Percentiles rank a stretch among this genome's conserved stretches.
phyloP scores from a whole-genome alignment of 495 filamentous ascomycete species.

The Bacidia gigantensis region DNA sequence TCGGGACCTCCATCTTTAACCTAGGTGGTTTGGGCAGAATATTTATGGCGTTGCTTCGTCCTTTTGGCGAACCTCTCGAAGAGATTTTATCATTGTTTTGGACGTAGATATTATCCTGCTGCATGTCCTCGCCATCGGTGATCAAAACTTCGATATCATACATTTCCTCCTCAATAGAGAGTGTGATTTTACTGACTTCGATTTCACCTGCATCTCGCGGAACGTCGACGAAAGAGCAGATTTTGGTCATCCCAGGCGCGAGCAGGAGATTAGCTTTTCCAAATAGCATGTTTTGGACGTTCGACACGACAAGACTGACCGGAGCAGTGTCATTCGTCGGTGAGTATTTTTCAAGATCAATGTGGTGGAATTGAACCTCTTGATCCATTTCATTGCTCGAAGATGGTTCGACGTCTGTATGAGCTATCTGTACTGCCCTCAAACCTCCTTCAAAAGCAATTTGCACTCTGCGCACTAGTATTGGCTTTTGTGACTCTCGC shows the following conservation, averaged over 20 bases:
- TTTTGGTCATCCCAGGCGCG: conserved; percentile 49
- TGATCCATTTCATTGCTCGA: conserved; percentile 6
- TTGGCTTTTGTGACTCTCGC: conserved; percentile 43
- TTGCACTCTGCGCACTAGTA: conserved; percentile 50
- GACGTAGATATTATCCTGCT: conserved; percentile 41
- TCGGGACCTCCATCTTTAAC: conserved; percentile 54
- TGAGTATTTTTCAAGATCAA: neutral
- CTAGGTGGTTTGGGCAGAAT: conserved; percentile 87
- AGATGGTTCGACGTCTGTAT: conserved; percentile 23
- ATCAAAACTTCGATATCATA: conserved; percentile 58
- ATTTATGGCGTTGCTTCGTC: conserved; percentile 32
- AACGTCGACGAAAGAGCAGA: conserved; percentile 56
- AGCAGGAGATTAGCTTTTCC: conserved; percentile 56
- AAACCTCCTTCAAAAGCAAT: conserved; percentile 58
- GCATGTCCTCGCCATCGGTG: conserved; percentile 30
- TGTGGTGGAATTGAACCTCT: neutral
- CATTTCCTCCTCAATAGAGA: conserved; percentile 45
- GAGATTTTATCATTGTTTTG: conserved; percentile 27
- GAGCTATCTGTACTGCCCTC: conserved; percentile 37
- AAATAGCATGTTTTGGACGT: conserved; percentile 22
- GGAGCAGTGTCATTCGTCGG: neutral
- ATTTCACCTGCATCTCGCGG: conserved; percentile 72
- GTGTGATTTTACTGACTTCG: conserved; percentile 46
- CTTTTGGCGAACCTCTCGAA: conserved; percentile 28
- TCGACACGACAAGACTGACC: neutral